Conservation (phyloP, 768 basidiomycete species). For the Tephrocybe rancida region DNA sequence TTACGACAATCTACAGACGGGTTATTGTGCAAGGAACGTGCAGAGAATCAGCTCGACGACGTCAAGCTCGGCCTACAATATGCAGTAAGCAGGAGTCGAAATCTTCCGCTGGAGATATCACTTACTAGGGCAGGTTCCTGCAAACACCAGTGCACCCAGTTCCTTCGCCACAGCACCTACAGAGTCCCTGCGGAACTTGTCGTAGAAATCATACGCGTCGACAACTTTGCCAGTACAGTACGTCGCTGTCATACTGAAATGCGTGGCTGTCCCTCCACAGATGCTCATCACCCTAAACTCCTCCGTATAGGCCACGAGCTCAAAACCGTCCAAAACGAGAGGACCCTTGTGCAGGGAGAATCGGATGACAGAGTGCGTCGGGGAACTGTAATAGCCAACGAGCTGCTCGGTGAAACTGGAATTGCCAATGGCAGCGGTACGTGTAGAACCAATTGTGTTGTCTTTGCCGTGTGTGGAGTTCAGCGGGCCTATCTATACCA, state of each 20-base stretch:
- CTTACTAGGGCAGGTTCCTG: conserved; percentile 14
- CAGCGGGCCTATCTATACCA: conserved; percentile 5
- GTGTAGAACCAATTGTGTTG: conserved; percentile 10
- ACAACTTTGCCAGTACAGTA: conserved; percentile 10
- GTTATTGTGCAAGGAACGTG: too few species aligned
- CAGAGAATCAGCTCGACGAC: too few species aligned
- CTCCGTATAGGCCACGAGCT: background rate
- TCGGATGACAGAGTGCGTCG: conserved; percentile 1
- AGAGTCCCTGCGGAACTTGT: background rate
- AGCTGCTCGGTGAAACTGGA: conserved; percentile 9
- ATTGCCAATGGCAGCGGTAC: background rate
- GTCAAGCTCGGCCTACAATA: too few species aligned
- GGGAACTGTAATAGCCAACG: conserved; percentile 6
- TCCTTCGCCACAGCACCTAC: background rate
- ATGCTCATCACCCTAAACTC: background rate
- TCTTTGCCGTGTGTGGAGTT: conserved; percentile 8
- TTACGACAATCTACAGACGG: too few species aligned
- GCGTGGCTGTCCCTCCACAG: conserved; percentile 1
- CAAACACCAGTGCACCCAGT: conserved; percentile 2
- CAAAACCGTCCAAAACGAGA: background rate
- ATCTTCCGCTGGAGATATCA: too few species aligned
- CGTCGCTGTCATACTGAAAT: background rate
- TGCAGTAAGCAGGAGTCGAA: too few species aligned
- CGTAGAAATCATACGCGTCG: conserved; percentile 4
- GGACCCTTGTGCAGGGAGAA: conserved; percentile 2